Base-by-base conservation (phyloP, 73 alveolate species). In the Tetrahymena thermophila region DNA sequence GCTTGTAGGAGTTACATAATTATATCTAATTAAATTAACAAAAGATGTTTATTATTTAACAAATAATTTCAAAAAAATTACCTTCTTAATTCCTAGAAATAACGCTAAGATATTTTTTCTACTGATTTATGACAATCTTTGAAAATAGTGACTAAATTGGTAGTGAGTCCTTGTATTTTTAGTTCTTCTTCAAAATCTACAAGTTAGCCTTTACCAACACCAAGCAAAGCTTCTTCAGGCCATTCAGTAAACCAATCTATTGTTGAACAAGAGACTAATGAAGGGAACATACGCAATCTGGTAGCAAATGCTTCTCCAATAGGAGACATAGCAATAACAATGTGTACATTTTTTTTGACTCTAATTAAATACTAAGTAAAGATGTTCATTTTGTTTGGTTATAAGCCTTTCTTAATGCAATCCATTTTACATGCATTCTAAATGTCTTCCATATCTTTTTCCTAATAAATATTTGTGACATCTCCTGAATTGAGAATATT, bases 241-340 rank as follows among this genome's bases (percentile, higher is more conserved):
- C 99, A 98, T 93, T 98, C 99, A 40, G 99, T 97, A 96, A 99
- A 99, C 99, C 99, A 99, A 97, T 99, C 99, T 35, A 99, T 98
- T 57, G 99, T 99, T 95, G 99, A 99, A 93, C 99, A 99, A 94
- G 98, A 98, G 34, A 99, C 99, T 37, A 99, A 98, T 40, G 99
- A 99, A 21, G 99, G 99, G 98, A 98, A 98, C 99, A 98, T 99
- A 97, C 99, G 98, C 84, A 99, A 97, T 96, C 99, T 96, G 56
- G 99, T 98, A 85, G 99, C 98, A 97, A 99, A 98, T 56, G 98
- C 98, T 94, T 99, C 99, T 71, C 99, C 99, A 8, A 98, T 97
- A 15, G 99, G 99, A 31, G 99, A 96, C 99, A 99, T 98, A 85
- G 99, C 99, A 40, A 99, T 97, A 84, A 99, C 99, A 96, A 98